phyloP scores from a whole-genome alignment of 108 stramenopile genomes.

The Skeletonema marinoi region DNA sequence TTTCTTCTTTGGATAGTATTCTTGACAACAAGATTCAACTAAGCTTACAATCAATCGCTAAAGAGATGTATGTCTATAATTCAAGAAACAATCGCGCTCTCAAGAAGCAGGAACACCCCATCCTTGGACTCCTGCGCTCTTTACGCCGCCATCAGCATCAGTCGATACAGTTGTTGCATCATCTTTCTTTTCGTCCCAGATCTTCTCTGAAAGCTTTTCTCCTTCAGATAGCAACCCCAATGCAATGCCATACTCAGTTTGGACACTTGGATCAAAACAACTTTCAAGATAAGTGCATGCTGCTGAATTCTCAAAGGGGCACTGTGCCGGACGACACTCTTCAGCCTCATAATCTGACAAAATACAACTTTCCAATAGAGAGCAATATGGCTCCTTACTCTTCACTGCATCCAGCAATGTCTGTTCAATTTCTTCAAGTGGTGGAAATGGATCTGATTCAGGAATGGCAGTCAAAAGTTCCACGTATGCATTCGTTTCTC shows the following conservation, averaged over 20 bases:
- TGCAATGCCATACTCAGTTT: conserved; percentile 50
- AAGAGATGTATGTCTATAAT: too few relatives aligned
- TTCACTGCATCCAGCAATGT: conserved; percentile 31
- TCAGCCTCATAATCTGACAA: conserved; percentile 35
- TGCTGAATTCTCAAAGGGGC: conserved; percentile 66
- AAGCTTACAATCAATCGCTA: not conserved
- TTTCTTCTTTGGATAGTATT: too few relatives aligned
- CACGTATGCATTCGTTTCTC: conserved; percentile 51
- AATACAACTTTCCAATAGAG: conserved; percentile 60
- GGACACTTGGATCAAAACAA: conserved; percentile 47
- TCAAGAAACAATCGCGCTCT: not conserved
- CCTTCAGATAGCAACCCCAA: conserved; percentile 45
- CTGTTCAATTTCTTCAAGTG: conserved; percentile 53
- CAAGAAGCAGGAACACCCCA: conserved; percentile 31
- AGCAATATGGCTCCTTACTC: conserved; percentile 68
- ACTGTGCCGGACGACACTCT: conserved; percentile 63
- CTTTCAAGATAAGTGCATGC: conserved; percentile 65
- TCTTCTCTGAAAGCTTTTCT: conserved; percentile 28
- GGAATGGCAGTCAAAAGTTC: conserved; percentile 45
- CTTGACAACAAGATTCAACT: too few relatives aligned
- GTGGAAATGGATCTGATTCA: conserved; percentile 47
- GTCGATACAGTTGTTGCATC: not conserved
- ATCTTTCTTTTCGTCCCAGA: conserved; percentile 13
- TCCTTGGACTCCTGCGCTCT: conserved; percentile 15
- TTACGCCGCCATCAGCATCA: not conserved